A percentile compares a stretch with the other conserved stretches of the same genome.
Evolutionary conservation across 2,329 filamentous ascomycete species (phyloP).

Genomic region (Aspergillus felis): DNA sequence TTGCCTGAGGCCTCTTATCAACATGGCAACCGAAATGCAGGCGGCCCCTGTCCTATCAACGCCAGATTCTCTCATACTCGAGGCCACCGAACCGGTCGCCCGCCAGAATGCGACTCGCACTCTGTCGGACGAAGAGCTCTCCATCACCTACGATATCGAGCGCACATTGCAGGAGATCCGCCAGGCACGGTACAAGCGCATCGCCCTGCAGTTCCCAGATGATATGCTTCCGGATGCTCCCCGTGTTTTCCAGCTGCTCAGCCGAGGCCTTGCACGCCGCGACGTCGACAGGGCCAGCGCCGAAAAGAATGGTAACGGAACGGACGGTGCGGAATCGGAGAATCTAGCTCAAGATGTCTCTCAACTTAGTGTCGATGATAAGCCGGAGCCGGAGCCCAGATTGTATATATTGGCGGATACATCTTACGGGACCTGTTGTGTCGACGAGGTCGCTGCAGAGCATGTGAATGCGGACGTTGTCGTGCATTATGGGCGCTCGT

Average conservation of each 20-base stretch:
- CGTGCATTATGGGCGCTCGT: constrained; percentile 90
- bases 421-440: constrained; percentile 94
- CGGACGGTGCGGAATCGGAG: constrained; percentile 9
- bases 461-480: constrained; percentile 87
- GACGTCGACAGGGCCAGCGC: constrained; percentile 15
- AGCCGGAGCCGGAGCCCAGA: constrained; percentile 28
- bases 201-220: constrained; percentile 95
- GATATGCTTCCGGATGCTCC: constrained; percentile 84
- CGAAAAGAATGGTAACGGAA: constrained; percentile 11
- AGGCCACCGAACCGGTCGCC: constrained; percentile 46
- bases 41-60: constrained; percentile 59
- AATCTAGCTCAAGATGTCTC: constrained; percentile 23
- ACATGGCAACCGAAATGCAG: constrained; percentile 32
- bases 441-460: constrained; percentile 94
- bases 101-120: constrained; percentile 27
- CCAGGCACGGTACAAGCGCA: constrained; percentile 65
- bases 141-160: constrained; percentile 76
- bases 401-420: constrained; percentile 91
- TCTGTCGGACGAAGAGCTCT: constrained; percentile 65
- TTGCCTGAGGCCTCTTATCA: not conserved
- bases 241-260: constrained; percentile 67
- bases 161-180: constrained; percentile 74
- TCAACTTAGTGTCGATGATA: constrained; percentile 22
- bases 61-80: constrained; percentile 58
- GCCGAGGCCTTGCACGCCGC: constrained; percentile 44